Percentiles rank a stretch among this genome's conserved stretches.
Conservation (phyloP, 2,329 filamentous ascomycete species). For the Trichophyton simii region DNA sequence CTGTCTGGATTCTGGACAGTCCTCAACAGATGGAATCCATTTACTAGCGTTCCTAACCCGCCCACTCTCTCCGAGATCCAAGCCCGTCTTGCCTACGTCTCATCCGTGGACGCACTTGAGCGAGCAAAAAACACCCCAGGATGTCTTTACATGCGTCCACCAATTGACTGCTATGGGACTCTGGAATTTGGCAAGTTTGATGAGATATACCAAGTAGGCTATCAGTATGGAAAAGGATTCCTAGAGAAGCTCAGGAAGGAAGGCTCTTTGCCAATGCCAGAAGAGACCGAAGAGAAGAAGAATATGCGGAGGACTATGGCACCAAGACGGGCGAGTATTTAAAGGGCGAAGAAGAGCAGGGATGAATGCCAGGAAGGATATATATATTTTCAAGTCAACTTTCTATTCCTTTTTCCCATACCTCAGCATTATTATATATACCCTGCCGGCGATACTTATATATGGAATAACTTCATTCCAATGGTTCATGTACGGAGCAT, state of each 20-base stretch:
- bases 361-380: background rate
- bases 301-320: conserved; percentile 67
- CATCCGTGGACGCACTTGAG: conserved; percentile 85
- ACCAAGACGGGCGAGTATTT: conserved; percentile 66
- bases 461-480: too few species aligned
- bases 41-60: conserved; percentile 77
- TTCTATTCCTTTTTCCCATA: background rate
- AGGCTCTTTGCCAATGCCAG: conserved; percentile 57
- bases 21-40: conserved; percentile 92
- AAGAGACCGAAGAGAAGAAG: conserved; percentile 66
- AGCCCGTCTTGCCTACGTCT: conserved; percentile 85
- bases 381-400: background rate
- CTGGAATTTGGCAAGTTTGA: conserved; percentile 96
- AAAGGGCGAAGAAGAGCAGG: conserved; percentile 10
- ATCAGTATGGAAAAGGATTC: conserved; percentile 71
- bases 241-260: conserved; percentile 63
- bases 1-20: conserved; percentile 92
- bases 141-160: conserved; percentile 92
- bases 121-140: conserved; percentile 81
- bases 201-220: conserved; percentile 85
- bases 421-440: too few species aligned
- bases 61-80: conserved; percentile 94
- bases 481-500: too few species aligned
- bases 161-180: conserved; percentile 85
- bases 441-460: too few species aligned